phyloP scores from a whole-genome alignment of 129 eudicot species.

The Artemisia annua region DNA sequence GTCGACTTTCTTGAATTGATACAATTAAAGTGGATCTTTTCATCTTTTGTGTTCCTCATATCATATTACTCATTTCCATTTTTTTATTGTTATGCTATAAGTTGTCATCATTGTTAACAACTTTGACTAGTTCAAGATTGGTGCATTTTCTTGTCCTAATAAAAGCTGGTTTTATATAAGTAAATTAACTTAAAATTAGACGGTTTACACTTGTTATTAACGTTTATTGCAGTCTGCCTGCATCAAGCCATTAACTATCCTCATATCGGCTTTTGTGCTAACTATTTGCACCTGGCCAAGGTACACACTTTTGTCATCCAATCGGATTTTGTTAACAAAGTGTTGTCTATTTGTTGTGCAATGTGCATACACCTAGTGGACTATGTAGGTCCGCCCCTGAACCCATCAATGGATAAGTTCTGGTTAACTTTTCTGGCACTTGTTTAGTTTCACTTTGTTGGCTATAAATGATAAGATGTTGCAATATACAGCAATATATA shows the following conservation, averaged over 20 bases:
- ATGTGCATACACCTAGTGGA: no score
- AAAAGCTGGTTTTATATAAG: neutral
- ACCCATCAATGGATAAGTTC: no score
- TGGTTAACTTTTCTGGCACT: neutral
- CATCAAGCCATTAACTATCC: slow-evolving; percentile 5
- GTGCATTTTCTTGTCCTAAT: no score
- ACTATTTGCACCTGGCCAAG: slow-evolving; percentile 1
- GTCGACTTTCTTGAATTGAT: neutral
- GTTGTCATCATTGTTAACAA: no score
- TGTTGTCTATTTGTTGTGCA: neutral
- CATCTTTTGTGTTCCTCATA: no score
- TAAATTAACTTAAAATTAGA: slow-evolving; percentile 12
- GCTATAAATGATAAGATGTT: neutral
- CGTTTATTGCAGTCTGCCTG: slow-evolving; percentile 6
- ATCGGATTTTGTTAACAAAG: neutral
- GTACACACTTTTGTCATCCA: neutral
- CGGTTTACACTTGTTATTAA: slow-evolving; percentile 15
- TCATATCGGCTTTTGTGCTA: neutral
- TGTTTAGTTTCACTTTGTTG: neutral
- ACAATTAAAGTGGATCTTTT: neutral
- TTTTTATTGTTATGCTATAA: no score
- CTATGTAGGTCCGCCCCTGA: no score
- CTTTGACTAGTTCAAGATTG: no score
- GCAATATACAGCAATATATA: neutral
- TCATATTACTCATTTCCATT: no score